Percentiles rank a stretch among this genome's conserved stretches.
These are phyloP conservation scores for Exophiala dermatitidis DNA, from an alignment of 2,329 filamentous ascomycete genomes.

Conservation along the genomic window DNA sequence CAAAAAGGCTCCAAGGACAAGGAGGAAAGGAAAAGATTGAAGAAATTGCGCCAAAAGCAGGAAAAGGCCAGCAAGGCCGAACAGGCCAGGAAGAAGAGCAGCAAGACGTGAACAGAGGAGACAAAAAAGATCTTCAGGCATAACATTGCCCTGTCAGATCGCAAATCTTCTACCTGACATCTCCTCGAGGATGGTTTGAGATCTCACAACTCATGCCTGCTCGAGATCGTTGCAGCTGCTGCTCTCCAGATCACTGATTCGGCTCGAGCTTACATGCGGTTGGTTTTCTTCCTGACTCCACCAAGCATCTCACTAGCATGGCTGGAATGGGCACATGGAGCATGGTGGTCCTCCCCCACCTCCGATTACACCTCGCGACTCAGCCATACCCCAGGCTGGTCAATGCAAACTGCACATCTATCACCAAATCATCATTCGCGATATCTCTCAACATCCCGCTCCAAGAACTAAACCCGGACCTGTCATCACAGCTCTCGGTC, in stretches of 20 bases:
- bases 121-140: neutral
- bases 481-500: slow-evolving; percentile 62
- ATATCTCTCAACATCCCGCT: neutral
- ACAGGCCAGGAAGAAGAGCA: slow-evolving; percentile 5
- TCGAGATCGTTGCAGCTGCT: too few relatives aligned
- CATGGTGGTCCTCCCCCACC: too few relatives aligned
- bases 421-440: neutral
- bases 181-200: too few relatives aligned
- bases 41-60: slow-evolving; percentile 13
- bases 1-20: too few relatives aligned
- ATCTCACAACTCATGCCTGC: too few relatives aligned
- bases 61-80: slow-evolving; percentile 7
- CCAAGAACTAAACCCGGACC: neutral
- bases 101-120: neutral
- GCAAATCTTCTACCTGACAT: too few relatives aligned
- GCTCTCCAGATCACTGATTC: too few relatives aligned
- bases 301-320: too few relatives aligned
- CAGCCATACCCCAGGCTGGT: neutral
- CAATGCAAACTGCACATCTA: neutral
- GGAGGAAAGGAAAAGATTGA: slow-evolving; percentile 18
- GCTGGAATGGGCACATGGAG: too few relatives aligned
- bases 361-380: neutral
- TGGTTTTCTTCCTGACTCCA: too few relatives aligned
- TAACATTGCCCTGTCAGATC: neutral
- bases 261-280: too few relatives aligned